Evolutionary conservation across 306 rosid species (phyloP), one percentile per base, ranked within the genome.

Genomic region (Carpinus fangiana): DNA sequence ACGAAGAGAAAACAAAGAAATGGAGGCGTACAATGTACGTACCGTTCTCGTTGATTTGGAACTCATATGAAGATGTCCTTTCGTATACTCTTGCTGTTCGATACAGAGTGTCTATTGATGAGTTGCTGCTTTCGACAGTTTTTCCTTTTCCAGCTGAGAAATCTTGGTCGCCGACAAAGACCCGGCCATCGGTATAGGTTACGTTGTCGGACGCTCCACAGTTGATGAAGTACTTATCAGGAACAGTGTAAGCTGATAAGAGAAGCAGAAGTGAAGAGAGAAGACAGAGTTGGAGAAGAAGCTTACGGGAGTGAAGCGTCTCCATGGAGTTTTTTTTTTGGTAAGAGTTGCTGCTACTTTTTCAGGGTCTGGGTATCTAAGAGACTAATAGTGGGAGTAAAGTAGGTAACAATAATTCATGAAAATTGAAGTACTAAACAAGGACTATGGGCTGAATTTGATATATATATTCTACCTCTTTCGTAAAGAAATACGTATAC

Each of bases 11-110:
- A 9, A 89, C 74, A 1, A 54, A 81, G 83, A 90, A 90, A 61
- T 90, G 91, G 21, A 88, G 87, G 62, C 91, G 91, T 46, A 90
- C 61, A 57, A 87, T 7, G 77, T 85, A 81, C 51, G 84, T 80
- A n/a, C 78, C 79, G 9, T 0, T 21, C 8, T 72, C 2, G 1
- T 8, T 7, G n/a, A 78, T 61, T 0, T 0, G 4, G 75, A 85
- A 83, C 54, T 73, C 0, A 2, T 83, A 86, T 12, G 36, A 60
- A 28, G 79, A 81, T 0, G 55, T 8, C 0, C 12, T 7, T 20
- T 0, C 2, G 68, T 74, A 81, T 41, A 73, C 31, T 67, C 87
- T 88, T n/a, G 86, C 85, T 0, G 89, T 75, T 68, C 21, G 83
- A 69, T 88, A 78, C 0, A 80, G 80, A 43, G 41, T 73, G 64